Evolutionary conservation across 306 rosid genomes (phyloP), one percentile per base, ranked within the genome.

Genomic region (Malus asiatica): DNA sequence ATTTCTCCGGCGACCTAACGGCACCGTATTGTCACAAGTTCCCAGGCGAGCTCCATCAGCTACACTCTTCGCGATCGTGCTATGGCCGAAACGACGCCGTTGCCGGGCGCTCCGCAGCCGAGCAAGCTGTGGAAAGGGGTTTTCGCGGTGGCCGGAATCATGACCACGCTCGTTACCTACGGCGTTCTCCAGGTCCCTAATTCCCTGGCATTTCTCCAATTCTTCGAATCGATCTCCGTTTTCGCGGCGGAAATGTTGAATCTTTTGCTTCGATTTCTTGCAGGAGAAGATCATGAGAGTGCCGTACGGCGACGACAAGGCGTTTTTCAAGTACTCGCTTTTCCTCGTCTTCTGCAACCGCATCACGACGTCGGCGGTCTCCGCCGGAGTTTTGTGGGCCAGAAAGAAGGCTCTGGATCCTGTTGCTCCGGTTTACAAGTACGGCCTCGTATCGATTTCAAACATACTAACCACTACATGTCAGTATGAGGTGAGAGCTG

Each of bases 201-300:
- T 57, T 69, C 68, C 22, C 23, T 40, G 70, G 35, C 23, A 8
- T 71, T 44, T 62, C 27, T 35, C 18, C n/a, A 11, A 4, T 4
- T 8, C 8, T 20, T 33, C 48, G 16, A 20, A 66, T 18, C 48
- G 2, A 20, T 20, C 27, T 35, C 27, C 70, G 6, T 33, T 64
- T 4, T 64, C 68, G 2, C 9, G 45, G 68, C 25, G 23, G 15
- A 32, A 64, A 64, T 44, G 25, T 20, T 35, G 51, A 35, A 20
- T 66, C 48, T 18, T 19, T 20, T 48, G 55, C 15, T 35, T 72
- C 68, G 15, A 65, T 78, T 80, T 80, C 15, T 61, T 87, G 73
- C 93, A 95, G 98, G 98, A 95, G 82, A 95, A 95, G 90, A 92
- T 95, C 89, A 95, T 95, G 97, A 92, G 97, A 86, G 82, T 90